Evolutionary conservation across 352 stramenopile genomes (phyloP).

Genomic region (Lagenidium giganteum): DNA sequence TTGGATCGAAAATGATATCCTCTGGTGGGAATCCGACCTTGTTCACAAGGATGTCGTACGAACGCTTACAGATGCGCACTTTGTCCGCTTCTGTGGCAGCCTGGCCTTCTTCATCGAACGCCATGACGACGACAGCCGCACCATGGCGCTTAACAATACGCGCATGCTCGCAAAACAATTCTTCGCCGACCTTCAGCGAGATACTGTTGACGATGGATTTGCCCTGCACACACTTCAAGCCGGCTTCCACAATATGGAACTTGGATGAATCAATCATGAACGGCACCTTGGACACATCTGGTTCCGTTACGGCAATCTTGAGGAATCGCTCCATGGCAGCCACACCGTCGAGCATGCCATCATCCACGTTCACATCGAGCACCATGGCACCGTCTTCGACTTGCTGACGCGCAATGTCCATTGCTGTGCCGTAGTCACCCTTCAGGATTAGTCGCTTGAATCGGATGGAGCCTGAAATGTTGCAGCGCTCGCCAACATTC

Average conservation of each 20-base stretch:
- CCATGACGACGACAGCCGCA: conserved; percentile 96
- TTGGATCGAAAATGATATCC: conserved; percentile 97
- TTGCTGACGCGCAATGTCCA: conserved; percentile 95
- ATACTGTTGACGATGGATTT: conserved; percentile 98
- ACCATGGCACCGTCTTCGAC: conserved; percentile 96
- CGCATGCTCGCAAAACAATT: conserved; percentile 93
- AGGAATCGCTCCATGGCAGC: conserved; percentile 96
- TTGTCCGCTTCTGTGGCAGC: conserved; percentile 93
- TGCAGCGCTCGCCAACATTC: conserved; percentile 95
- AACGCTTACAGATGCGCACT: conserved; percentile 97
- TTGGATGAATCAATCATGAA: conserved; percentile 98
- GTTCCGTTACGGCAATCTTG: conserved; percentile 95
- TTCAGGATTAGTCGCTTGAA: conserved; percentile 96
- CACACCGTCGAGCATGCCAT: conserved; percentile 94
- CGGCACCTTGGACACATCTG: conserved; percentile 92
- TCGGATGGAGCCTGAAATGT: conserved; percentile 91
- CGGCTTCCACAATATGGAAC: conserved; percentile 95
- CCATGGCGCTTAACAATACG: conserved; percentile 93
- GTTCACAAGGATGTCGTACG: conserved; percentile 96
- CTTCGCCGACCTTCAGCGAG: conserved; percentile 94
- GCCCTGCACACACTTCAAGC: conserved; percentile 95
- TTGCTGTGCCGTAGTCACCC: conserved; percentile 90
- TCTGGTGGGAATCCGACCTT: conserved; percentile 92
- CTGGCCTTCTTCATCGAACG: conserved; percentile 96
- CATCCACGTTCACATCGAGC: conserved; percentile 97